Evolutionary conservation across 129 eudicot genomes (phyloP).

Genomic region (Gnaphalium uliginosum): DNA sequence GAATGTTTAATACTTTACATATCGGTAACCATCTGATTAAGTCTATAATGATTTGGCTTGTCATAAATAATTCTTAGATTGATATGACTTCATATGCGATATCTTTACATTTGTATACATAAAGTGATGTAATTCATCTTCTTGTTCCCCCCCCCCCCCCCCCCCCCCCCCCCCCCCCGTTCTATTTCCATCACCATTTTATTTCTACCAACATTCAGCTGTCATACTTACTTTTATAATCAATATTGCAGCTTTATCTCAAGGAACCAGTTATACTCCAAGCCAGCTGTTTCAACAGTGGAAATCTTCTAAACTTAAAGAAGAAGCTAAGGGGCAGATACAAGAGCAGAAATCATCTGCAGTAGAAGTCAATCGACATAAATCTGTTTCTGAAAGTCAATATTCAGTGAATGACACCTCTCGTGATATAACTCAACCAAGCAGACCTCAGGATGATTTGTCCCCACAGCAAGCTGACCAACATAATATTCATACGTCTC

Average conservation of each 20-base stretch:
- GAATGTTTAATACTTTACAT: too few relatives aligned
- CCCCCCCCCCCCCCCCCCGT: too few relatives aligned
- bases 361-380: conserved; percentile 42
- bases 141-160: not conserved
- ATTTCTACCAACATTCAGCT: not conserved
- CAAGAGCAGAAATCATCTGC: conserved; percentile 46
- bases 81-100: not conserved
- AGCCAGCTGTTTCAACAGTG: conserved; percentile 58
- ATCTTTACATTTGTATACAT: not conserved
- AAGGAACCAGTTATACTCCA: conserved; percentile 60
- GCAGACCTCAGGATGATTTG: conserved; percentile 8
- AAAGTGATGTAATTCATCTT: not conserved
- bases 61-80: not conserved
- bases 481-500: conserved; percentile 41
- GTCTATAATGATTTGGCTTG: conserved; percentile 1
- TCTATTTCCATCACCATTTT: not conserved
- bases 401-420: conserved; percentile 41
- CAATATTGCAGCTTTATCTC: conserved; percentile 47
- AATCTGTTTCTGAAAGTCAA: conserved; percentile 46
- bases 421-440: conserved; percentile 41
- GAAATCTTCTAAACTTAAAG: conserved; percentile 58
- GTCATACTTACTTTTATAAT: not conserved
- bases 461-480: conserved; percentile 31
- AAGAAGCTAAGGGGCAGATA: conserved; percentile 37
- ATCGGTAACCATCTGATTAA: not conserved